Evolutionary conservation across 2,329 filamentous ascomycete species (phyloP).

Genomic region (Xylariales sp.): DNA sequence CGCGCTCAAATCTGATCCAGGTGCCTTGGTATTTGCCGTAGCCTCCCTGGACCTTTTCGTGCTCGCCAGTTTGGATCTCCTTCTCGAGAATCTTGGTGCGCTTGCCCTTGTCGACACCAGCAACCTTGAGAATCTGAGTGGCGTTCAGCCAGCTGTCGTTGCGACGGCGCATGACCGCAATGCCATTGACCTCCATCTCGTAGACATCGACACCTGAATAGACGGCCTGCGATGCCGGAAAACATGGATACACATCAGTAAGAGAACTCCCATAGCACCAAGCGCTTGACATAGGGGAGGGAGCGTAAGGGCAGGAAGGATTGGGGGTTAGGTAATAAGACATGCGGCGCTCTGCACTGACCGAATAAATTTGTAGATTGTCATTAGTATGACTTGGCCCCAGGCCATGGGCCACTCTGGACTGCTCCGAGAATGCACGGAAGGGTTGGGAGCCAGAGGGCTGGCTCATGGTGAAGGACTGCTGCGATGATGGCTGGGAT

Average conservation of each 20-base stretch:
- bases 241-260: too few species aligned
- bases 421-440: conserved; percentile 31
- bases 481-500: conserved; percentile 46
- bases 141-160: conserved; percentile 97
- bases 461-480: conserved; percentile 55
- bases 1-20: conserved; percentile 93
- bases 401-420: background rate
- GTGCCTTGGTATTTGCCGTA: conserved; percentile 99
- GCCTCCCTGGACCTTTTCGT: conserved; percentile 97
- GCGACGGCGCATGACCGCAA: conserved; percentile 93
- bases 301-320: conserved; percentile 7
- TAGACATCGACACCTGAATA: conserved; percentile 97
- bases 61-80: conserved; percentile 91
- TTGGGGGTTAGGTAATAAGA: background rate
- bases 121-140: conserved; percentile 96
- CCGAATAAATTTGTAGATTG: conserved; percentile 58
- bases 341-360: conserved; percentile 27
- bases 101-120: conserved; percentile 95
- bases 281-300: conserved; percentile 13
- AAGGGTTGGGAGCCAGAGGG: conserved; percentile 40
- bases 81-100: conserved; percentile 97
- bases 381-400: conserved; percentile 28
- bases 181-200: conserved; percentile 93
- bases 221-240: conserved; percentile 53
- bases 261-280: too few species aligned